phyloP scores from a whole-genome alignment of 2,329 filamentous ascomycete species.

The Berkeleyomyces basicola region DNA sequence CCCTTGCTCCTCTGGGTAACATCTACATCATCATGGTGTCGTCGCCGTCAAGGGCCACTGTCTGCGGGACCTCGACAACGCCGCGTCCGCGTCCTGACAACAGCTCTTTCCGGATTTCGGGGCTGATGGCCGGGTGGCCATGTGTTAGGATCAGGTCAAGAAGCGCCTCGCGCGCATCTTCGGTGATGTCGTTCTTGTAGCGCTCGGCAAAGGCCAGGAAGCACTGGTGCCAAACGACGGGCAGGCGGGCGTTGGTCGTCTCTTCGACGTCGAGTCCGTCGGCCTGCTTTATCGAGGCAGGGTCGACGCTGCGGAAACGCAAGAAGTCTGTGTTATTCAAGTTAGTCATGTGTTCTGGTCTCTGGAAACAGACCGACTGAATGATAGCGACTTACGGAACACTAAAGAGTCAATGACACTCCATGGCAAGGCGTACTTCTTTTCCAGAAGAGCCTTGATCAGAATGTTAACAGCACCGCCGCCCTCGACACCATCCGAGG shows the following conservation, averaged over 20 bases:
- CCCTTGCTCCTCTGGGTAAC: background rate
- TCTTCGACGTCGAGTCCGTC: conserved; percentile 38
- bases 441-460: conserved; percentile 82
- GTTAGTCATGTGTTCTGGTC: background rate
- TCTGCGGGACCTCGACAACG: conserved; percentile 33
- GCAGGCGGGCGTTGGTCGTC: conserved; percentile 45
- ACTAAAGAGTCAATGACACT: conserved; percentile 89
- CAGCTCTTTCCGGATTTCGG: conserved; percentile 78
- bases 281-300: conserved; percentile 33
- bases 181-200: conserved; percentile 90
- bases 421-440: conserved; percentile 90
- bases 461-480: conserved; percentile 90
- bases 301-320: conserved; percentile 60
- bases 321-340: conserved; percentile 51
- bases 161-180: conserved; percentile 82
- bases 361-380: background rate
- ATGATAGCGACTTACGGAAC: conserved; percentile 31
- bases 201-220: conserved; percentile 82
- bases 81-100: conserved; percentile 77
- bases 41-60: conserved; percentile 50
- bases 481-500: conserved; percentile 64
- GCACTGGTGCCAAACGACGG: conserved; percentile 93
- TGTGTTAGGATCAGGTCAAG: conserved; percentile 72
- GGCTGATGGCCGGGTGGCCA: conserved; percentile 76
- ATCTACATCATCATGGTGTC: conserved; percentile 60